Base-by-base conservation (phyloP, 148 eudicot species). In the Silene uniflora region DNA sequence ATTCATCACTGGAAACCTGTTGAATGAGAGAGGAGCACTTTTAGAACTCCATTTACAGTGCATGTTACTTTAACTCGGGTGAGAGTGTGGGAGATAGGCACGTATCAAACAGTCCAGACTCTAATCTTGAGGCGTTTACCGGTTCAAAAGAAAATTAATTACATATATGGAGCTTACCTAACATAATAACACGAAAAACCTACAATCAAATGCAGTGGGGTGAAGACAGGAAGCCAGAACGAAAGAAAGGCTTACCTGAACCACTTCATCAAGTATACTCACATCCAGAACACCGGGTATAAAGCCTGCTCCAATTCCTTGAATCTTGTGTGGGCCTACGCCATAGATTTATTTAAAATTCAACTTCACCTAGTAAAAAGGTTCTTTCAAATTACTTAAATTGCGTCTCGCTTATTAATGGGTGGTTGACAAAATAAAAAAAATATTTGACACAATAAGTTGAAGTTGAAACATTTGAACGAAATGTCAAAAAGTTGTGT, bases 301-400 rank as follows among this genome's bases (percentile, higher is more conserved):
- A 81, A 91, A 89, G 80, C 97, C 97, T 78, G 97, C 93, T 65
- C 97, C 97, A 76, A 91, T 83, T 75, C 97, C 97, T 77, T 91
- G 97, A 67, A 91, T 91, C 84, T 87, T 89, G 77, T 91, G 96
- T 10, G 96, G 93, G 49, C 93, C 96, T 89, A 71, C 73, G 62
- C 27, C 17, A 69, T 11, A 67, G 44, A 62, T 44, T 14, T 21
- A 73, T 47, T 39, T 42, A 61, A 44, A n/a, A 9, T 22, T 21
- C 6, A 22, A 49, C 11, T 32, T 46, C 59, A 77, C 60, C 32
- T 44, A n/a, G 62, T 77, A 13, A 60, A 24, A 22, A 7, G 22
- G 21, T 21, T 21, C 0, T 23, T 21, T 39, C 39, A 22, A 22
- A 61, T 21, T 22, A 21, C 27, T 61, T 61, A 61, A 11, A 11